Evolutionary conservation across 345 rosid genomes (phyloP).

Genomic region (Lagerstroemia speciosa): DNA sequence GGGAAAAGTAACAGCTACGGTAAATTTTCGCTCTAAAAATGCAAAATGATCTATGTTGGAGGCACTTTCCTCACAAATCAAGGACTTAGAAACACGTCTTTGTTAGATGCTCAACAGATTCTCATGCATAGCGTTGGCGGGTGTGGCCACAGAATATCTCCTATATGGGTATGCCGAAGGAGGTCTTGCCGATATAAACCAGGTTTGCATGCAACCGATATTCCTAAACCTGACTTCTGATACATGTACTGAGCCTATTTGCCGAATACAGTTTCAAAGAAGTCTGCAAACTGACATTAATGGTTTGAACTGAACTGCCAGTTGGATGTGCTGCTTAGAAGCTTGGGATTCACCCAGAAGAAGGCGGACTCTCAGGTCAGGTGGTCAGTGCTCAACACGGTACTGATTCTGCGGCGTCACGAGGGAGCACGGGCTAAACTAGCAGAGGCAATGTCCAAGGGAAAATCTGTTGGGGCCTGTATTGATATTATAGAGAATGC

Average conservation of each 20-base stretch:
- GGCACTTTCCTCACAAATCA: neutral
- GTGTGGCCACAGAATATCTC: slow-evolving; percentile 73
- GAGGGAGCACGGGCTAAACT: slow-evolving; percentile 53
- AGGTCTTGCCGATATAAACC: slow-evolving; percentile 72
- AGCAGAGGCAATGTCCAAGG: slow-evolving; percentile 61
- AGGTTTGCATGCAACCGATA: slow-evolving; percentile 29
- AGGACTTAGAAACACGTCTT: neutral
- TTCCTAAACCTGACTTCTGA: neutral
- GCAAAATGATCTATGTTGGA: neutral
- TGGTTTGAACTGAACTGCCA: slow-evolving; percentile 13
- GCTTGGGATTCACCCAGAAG: slow-evolving; percentile 84
- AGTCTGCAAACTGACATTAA: neutral
- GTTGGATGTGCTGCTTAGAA: slow-evolving; percentile 57
- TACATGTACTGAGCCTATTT: too few species aligned
- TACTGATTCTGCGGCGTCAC: slow-evolving; percentile 66
- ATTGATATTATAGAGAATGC: slow-evolving; percentile 47
- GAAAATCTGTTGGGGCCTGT: slow-evolving; percentile 64
- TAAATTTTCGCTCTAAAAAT: slow-evolving; percentile 20
- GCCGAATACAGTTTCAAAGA: neutral
- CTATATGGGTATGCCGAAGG: slow-evolving; percentile 75
- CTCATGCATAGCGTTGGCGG: slow-evolving; percentile 84
- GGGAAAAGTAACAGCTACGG: slow-evolving; percentile 68
- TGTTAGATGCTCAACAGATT: slow-evolving; percentile 73
- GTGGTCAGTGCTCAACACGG: slow-evolving; percentile 77
- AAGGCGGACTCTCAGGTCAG: slow-evolving; percentile 82